Base-by-base conservation (phyloP, 2,329 filamentous ascomycete genomes). In the Mycosphaerella arachidis region DNA sequence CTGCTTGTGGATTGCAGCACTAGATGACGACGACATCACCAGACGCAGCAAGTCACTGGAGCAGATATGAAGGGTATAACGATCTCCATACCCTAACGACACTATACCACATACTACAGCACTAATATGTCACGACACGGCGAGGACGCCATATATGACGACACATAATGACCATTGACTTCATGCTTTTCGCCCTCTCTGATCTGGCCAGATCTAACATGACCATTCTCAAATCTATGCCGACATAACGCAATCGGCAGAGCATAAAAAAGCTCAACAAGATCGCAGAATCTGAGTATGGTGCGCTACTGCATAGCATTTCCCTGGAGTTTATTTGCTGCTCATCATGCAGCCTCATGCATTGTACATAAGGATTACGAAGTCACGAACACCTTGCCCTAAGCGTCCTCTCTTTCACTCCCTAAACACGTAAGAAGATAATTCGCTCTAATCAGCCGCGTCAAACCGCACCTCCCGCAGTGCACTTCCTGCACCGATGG, bases 1-100 rank as follows among this genome's bases (percentile, higher is more conserved):
- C 64, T 94, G 90, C 72, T 80, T 94, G n/a, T 94, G 91, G 90
- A 86, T 94, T 77, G 87, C 88, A 51, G 89, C 90, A 9, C 73
- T 94, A 57, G 84, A 77, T 57, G 90, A 93, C 65, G 84, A 86
- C n/a, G 89, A 92, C 69, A 91, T 94, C 68, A 64, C 69, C 10
- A 57, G 61, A 56, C 61, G 68, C 48, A 71, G 71, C 56, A 67
- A 63, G 58, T 63, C 59, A 29, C 60, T 74, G 54, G 71, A 74
- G 45, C 40, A 46, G 45, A 45, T 51, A 37, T 58, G 56, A 58
- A 20, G 5, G 35, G 18, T 18, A 52, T n/a, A 13, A 52, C 50
- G n/a, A 16, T 35, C n/a, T 40, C 54, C n/a, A 60, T 31, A 33
- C 50, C 50, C 30, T 51, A 3, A 57, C 40, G 53, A 56, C 33